Evolutionary conservation across 139 green algal species (phyloP), one percentile per base, ranked within the genome.

Genomic region (Parachlorella kessleri): DNA sequence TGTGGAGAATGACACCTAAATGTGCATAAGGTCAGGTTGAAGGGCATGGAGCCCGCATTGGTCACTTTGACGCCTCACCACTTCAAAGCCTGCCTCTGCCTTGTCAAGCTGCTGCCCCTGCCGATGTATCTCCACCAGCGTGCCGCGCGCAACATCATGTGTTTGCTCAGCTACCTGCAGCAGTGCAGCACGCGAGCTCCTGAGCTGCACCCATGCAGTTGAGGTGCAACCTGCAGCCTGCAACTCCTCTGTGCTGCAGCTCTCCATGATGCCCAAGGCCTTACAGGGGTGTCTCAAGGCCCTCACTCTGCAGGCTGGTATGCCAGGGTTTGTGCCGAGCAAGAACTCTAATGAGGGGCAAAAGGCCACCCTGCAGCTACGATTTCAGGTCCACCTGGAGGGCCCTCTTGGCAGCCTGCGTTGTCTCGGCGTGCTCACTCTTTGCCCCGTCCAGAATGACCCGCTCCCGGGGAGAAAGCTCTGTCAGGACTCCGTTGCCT

Each of bases 41-140:
- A n/a, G n/a, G n/a, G n/a, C n/a, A n/a, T n/a, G n/a, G n/a, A n/a
- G n/a, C n/a, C n/a, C n/a, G n/a, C n/a, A n/a, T n/a, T n/a, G n/a
- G n/a, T n/a, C n/a, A n/a, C n/a, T n/a, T n/a, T n/a, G n/a, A n/a
- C n/a, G 48, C 21, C 14, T 59, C 70, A 74, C 59, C 64, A 69
- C 35, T 23, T 81, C 6, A 42, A 85, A 41, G 2, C 67, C 80
- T 26, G 65, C 37, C 33, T 85, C 80, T 9, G 55, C 48, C 23
- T 75, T 64, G 36, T 85, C 67, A 36, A 84, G 66, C 71, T 82
- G 76, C 72, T 59, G 37, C n/a, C 75, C 81, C 66, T 84, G 79
- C 3, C 79, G 66, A 38, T 84, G 79, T 8, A 84, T 7, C 71
- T 86, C 81, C 35, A 79, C 77, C 24, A 86, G 38, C 21, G 81